Conservation (phyloP, 306 rosid species). For the Ceratonia siliqua region DNA sequence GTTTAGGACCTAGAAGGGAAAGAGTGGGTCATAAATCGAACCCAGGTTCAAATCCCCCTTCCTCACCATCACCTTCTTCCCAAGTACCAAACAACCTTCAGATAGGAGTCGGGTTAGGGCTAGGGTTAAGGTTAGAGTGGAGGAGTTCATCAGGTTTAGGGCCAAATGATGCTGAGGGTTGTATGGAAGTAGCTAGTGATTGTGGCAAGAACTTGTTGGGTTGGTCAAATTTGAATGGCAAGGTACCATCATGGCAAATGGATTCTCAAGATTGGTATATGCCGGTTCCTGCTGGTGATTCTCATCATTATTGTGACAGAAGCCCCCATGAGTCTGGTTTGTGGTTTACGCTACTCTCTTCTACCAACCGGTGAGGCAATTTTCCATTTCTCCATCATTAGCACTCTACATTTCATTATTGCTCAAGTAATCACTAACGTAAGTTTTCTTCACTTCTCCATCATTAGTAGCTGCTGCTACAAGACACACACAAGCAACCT, state of each 20-base stretch:
- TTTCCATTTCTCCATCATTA: slow-evolving; percentile 1
- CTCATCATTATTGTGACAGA: slow-evolving; percentile 38
- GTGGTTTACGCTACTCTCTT: slow-evolving; percentile 63
- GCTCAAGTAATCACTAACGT: not conserved
- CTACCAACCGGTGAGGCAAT: slow-evolving; percentile 56
- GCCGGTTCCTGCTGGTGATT: slow-evolving; percentile 28
- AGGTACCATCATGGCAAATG: slow-evolving; percentile 36
- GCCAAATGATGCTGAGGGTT: not conserved
- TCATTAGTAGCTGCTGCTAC: not conserved
- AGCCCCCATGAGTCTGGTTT: slow-evolving; percentile 47
- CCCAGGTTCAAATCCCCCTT: slow-evolving; percentile 28
- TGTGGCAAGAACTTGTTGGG: slow-evolving; percentile 20
- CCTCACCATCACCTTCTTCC: too few species aligned
- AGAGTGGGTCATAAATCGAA: slow-evolving; percentile 21
- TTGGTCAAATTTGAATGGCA: slow-evolving; percentile 5
- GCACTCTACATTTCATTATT: not conserved
- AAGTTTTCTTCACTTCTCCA: not conserved
- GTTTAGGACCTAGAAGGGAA: slow-evolving; percentile 35
- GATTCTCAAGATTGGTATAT: slow-evolving; percentile 27
- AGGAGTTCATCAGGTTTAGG: not conserved
- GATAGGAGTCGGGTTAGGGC: slow-evolving; percentile 27
- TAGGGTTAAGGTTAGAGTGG: slow-evolving; percentile 33
- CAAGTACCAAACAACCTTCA: not conserved
- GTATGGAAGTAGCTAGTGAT: slow-evolving; percentile 9
- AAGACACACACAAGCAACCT: not conserved